These are phyloP conservation scores for Micromonas commoda DNA, from an alignment of 139 green algal species.

Conservation along the genomic window DNA sequence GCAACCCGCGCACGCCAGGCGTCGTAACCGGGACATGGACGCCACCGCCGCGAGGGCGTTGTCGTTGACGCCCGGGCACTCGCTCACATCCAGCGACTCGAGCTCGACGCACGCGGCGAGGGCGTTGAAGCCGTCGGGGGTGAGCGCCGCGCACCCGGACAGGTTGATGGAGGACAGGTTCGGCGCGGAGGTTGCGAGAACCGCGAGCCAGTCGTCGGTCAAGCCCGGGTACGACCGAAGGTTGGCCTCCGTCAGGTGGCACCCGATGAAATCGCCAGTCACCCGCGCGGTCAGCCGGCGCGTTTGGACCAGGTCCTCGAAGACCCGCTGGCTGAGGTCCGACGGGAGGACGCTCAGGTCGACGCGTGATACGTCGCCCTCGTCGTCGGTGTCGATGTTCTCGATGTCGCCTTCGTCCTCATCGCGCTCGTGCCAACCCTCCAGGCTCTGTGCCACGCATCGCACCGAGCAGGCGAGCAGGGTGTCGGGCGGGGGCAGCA, in stretches of 20 bases:
- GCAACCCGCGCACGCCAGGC: not conserved
- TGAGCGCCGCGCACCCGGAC: not conserved
- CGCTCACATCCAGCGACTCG: not conserved
- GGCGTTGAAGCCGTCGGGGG: not conserved
- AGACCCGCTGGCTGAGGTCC: constrained; percentile 34
- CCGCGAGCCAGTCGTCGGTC: not conserved
- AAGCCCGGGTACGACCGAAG: not conserved
- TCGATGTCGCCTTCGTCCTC: too few species aligned
- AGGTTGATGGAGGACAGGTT: not conserved
- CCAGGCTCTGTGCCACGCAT: too few species aligned
- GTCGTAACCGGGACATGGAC: not conserved
- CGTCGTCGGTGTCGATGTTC: too few species aligned
- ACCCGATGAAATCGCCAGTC: constrained; percentile 23
- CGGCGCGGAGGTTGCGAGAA: not conserved
- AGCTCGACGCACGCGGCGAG: not conserved
- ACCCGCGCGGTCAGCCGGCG: not conserved
- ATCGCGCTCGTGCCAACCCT: too few species aligned
- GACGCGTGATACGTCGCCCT: not conserved
- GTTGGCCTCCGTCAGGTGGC: constrained; percentile 2
- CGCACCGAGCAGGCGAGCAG: too few species aligned
- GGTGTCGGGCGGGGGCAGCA: too few species aligned
- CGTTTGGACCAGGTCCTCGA: constrained; percentile 20
- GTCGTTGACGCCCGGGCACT: constrained; percentile 27
- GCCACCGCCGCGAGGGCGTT: not conserved
- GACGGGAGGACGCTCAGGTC: constrained; percentile 22